phyloP scores from a whole-genome alignment of 176 grass and related monocot genomes.

The Eleusine coracana region DNA sequence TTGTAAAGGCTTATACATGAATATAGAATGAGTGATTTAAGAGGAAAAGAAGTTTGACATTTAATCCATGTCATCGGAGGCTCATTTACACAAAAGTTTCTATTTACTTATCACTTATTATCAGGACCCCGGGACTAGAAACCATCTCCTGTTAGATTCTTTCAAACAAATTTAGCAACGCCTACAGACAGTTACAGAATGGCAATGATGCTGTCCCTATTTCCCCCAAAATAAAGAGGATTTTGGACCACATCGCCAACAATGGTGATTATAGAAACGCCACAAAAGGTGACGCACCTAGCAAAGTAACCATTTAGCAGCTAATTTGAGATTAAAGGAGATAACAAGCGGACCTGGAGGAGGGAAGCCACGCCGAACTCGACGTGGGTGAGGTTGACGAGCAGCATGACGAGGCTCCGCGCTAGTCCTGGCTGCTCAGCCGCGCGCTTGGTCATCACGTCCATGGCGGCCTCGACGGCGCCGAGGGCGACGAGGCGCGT shows the following conservation, averaged over 20 bases:
- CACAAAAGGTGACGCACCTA: not conserved
- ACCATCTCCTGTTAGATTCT: not conserved
- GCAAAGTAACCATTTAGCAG: not conserved
- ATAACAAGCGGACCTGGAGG: constrained; percentile 49
- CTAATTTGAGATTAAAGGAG: not conserved
- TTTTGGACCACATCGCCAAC: not conserved
- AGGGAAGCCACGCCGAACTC: constrained; percentile 66
- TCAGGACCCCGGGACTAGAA: not conserved
- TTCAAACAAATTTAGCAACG: not conserved
- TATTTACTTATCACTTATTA: not conserved
- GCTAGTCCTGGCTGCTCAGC: constrained; percentile 50
- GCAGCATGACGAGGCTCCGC: constrained; percentile 81
- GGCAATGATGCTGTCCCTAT: not conserved
- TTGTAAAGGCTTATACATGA: not conserved
- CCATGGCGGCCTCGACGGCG: constrained; percentile 59
- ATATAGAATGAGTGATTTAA: not conserved
- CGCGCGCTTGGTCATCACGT: constrained; percentile 60
- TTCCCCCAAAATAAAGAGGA: not conserved
- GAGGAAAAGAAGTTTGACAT: not conserved
- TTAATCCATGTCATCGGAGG: not conserved
- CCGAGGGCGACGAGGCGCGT: constrained; percentile 60
- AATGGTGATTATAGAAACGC: not conserved
- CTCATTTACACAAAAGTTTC: not conserved
- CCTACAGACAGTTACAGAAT: not conserved
- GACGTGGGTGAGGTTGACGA: constrained; percentile 86